These are phyloP conservation scores for Aspergillus sp. DNA, from an alignment of 2,329 filamentous ascomycete genomes.

Conservation along the genomic window DNA sequence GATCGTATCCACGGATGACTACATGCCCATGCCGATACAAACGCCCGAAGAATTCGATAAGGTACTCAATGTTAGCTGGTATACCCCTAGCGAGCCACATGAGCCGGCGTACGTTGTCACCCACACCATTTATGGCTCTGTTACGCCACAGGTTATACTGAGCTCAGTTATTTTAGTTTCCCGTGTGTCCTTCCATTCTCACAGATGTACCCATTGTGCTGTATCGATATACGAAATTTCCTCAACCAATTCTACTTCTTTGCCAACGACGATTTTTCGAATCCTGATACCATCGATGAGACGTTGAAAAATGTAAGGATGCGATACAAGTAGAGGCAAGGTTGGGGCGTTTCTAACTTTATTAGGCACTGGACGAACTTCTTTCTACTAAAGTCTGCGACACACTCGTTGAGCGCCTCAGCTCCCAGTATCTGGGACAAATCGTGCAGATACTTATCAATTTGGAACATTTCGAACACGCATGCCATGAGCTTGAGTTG, in stretches of 20 bases:
- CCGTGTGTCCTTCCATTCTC: slow-evolving; percentile 96
- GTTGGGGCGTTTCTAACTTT: slow-evolving; percentile 14
- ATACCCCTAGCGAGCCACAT: slow-evolving; percentile 76
- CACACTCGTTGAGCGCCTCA: slow-evolving; percentile 81
- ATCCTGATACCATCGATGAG: slow-evolving; percentile 85
- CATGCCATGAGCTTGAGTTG: slow-evolving; percentile 84
- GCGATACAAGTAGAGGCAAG: no score
- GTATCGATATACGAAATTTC: slow-evolving; percentile 97
- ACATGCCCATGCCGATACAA: slow-evolving; percentile 99
- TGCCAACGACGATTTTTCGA: slow-evolving; percentile 91
- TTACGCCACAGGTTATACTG: background rate
- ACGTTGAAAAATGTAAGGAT: slow-evolving; percentile 70
- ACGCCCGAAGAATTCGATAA: slow-evolving; percentile 90
- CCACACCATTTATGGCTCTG: background rate
- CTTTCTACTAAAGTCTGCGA: slow-evolving; percentile 89
- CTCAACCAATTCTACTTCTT: slow-evolving; percentile 98
- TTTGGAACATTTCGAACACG: slow-evolving; percentile 91
- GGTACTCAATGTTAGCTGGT: slow-evolving; percentile 95
- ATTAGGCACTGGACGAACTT: slow-evolving; percentile 86
- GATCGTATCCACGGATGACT: slow-evolving; percentile 88
- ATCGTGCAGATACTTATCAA: slow-evolving; percentile 99
- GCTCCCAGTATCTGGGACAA: slow-evolving; percentile 91
- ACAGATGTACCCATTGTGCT: slow-evolving; percentile 98
- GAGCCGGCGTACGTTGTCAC: slow-evolving; percentile 65
- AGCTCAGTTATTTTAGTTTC: slow-evolving; percentile 56